These are phyloP conservation scores for Alternaria brassicae DNA, from an alignment of 2,329 filamentous ascomycete genomes.

Conservation along the genomic window DNA sequence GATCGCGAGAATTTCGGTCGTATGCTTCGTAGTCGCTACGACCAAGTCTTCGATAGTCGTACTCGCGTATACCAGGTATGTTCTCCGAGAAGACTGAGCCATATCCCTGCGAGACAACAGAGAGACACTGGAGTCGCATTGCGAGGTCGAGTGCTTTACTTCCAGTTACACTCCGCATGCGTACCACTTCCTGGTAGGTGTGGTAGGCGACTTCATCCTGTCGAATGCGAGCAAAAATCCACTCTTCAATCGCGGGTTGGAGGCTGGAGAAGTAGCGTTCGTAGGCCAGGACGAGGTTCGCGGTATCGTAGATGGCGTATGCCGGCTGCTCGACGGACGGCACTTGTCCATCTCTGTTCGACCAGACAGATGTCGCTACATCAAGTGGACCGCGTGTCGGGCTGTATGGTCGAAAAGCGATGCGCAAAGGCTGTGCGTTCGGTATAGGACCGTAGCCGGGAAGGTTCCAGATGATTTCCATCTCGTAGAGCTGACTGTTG, in stretches of 20 bases:
- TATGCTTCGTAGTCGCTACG: slow-evolving; percentile 47
- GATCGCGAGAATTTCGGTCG: slow-evolving; percentile 41
- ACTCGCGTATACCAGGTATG: slow-evolving; percentile 43
- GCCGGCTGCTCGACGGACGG: slow-evolving; percentile 40
- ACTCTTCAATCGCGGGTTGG: slow-evolving; percentile 40
- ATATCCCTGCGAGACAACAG: slow-evolving; percentile 48
- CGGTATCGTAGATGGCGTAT: slow-evolving; percentile 47
- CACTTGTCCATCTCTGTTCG: slow-evolving; percentile 37
- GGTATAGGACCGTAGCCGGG: slow-evolving; percentile 43
- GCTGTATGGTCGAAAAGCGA: slow-evolving; percentile 40
- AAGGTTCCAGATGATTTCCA: slow-evolving; percentile 47
- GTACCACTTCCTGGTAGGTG: slow-evolving; percentile 44
- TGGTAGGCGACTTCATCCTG: slow-evolving; percentile 39
- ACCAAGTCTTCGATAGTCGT: slow-evolving; percentile 41
- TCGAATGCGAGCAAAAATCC: slow-evolving; percentile 40
- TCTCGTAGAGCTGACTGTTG: slow-evolving; percentile 33
- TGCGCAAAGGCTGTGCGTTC: slow-evolving; percentile 31
- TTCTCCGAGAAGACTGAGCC: slow-evolving; percentile 43
- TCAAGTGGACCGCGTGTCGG: slow-evolving; percentile 38
- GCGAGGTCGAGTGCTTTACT: slow-evolving; percentile 40
- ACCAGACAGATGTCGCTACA: slow-evolving; percentile 41
- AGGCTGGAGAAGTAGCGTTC: slow-evolving; percentile 39
- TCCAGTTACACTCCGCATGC: slow-evolving; percentile 32
- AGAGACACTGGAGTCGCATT: slow-evolving; percentile 45
- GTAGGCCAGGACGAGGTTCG: slow-evolving; percentile 33